Percentiles rank a stretch among this genome's conserved stretches.
These are phyloP conservation scores for Trichoderma sp. DNA, from an alignment of 2,329 filamentous ascomycete species.

Conservation along the genomic window DNA sequence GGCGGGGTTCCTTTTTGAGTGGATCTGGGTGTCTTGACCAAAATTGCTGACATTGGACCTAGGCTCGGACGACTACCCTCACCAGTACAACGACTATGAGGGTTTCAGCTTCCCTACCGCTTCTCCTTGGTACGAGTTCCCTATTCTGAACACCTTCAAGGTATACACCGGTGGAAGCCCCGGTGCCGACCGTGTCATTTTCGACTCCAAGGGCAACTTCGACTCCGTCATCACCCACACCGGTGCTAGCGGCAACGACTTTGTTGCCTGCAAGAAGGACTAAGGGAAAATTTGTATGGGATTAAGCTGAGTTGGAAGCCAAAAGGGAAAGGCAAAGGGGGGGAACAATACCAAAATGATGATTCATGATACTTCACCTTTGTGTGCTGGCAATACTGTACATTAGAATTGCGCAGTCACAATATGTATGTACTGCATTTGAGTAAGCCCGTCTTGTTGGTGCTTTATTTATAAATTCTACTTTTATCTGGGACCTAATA, in stretches of 20 bases:
- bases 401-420: neutral
- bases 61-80: constrained; percentile 34
- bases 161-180: constrained; percentile 45
- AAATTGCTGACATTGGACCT: neutral
- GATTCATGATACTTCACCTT: neutral
- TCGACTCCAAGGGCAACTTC: constrained; percentile 50
- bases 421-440: constrained; percentile 4
- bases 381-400: neutral
- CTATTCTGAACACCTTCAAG: constrained; percentile 32
- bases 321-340: neutral
- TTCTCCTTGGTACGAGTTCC: constrained; percentile 42
- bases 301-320: neutral
- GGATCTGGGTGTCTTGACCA: neutral
- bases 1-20: neutral
- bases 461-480: neutral
- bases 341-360: neutral
- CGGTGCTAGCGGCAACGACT: constrained; percentile 65
- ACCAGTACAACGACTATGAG: constrained; percentile 41
- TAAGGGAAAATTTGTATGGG: neutral
- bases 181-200: constrained; percentile 65
- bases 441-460: constrained; percentile 2
- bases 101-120: constrained; percentile 36
- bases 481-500: neutral
- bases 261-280: constrained; percentile 55
- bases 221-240: constrained; percentile 69